Base-by-base conservation (phyloP, 345 rosid species). In the Citrus unshiu region DNA sequence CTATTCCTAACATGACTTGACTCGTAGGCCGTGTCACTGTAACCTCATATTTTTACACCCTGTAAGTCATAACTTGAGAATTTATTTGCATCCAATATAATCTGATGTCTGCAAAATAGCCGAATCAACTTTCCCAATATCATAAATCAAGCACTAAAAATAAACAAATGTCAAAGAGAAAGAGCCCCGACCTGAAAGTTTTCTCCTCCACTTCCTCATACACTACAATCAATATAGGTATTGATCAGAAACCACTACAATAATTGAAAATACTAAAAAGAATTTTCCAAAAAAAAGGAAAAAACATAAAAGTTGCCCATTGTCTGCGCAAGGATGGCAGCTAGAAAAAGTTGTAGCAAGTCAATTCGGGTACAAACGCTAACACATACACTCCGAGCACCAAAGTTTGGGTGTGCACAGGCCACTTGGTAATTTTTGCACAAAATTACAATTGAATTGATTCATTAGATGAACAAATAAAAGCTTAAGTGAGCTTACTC, bases 171-270 rank as follows among this genome's bases (percentile, higher is more conserved):
- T 10, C 14, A 49, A 34, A 67, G 49, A 40, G 51, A 21, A 51
- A 70, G n/a, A 66, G 32, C 5, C 37, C 46, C 24, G 73, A 83
- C 90, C 87, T 83, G 83, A 49, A 32, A 25, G 21, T 37, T 43
- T 78, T 61, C 72, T 82, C 39, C 70, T 40, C 77, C 86, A 77
- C 84, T 85, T 87, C 72, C 83, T 83, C 62, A 80, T 63, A 77
- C 88, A 85, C 90, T 87, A 39, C 83, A 79, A 80, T 37, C 32
- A 80, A 66, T 12, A 73, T 25, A 30, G 19, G 56, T 13, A 22
- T 75, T 29, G 5, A 51, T 74, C 24, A 65, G 37, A 70, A 64
- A 64, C 40, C 68, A 27, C 35, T 21, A 63, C 35, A 65, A 43
- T 16, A 27, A 59, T 21, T 39, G 46, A 54, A 22, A 68, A 29